A percentile compares a stretch with the other conserved stretches of the same genome.
These are phyloP conservation scores for Hypomontagnella monticulosa DNA, from an alignment of 495 filamentous ascomycete genomes.

Conservation along the genomic window DNA sequence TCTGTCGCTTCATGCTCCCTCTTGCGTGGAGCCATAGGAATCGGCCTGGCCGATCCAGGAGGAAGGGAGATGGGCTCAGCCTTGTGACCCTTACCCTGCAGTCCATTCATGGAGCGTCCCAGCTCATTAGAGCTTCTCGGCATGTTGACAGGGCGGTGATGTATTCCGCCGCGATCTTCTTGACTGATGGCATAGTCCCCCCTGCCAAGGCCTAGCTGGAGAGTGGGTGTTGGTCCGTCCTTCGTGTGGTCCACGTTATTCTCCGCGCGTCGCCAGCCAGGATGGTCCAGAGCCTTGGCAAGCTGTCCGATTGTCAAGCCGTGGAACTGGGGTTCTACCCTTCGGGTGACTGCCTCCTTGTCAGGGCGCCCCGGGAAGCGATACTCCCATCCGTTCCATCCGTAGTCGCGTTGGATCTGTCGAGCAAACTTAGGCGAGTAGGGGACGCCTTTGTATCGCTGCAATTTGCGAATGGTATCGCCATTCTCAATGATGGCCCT, in stretches of 20 bases:
- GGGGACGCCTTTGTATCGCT: neutral
- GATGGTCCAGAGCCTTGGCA: neutral
- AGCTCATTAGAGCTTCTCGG: no score
- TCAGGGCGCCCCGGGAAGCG: neutral
- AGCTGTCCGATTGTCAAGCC: neutral
- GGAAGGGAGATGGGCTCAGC: no score
- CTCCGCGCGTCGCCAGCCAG: neutral
- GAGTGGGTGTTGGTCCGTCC: neutral
- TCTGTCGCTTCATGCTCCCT: no score
- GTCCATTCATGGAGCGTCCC: no score
- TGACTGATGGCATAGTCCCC: no score
- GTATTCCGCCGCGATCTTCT: no score
- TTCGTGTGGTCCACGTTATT: neutral
- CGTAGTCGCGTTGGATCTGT: constrained; percentile 1
- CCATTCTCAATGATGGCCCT: neutral
- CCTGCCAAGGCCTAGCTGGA: no score
- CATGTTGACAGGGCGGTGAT: no score
- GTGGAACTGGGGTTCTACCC: neutral
- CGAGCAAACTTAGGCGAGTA: constrained; percentile 7
- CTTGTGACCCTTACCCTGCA: no score
- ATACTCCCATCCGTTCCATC: neutral
- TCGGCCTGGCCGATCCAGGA: no score
- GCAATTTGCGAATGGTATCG: neutral
- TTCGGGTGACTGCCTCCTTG: neutral
- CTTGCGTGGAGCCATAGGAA: no score